Evolutionary conservation across 345 rosid species (phyloP).

Genomic region (Capsella bursapastoris): DNA sequence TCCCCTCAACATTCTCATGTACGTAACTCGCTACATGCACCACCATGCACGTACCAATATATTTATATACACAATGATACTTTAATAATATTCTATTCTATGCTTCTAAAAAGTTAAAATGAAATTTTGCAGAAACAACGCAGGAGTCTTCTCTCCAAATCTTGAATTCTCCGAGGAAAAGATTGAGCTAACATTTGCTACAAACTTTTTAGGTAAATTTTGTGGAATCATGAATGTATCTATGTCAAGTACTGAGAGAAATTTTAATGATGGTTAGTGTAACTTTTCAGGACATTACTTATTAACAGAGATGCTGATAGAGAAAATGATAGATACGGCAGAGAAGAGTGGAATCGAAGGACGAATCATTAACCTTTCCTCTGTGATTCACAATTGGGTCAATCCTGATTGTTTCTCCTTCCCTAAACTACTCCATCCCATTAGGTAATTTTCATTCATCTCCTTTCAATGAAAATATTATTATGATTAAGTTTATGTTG

Average conservation of each 20-base stretch:
- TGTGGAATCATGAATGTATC: neutral
- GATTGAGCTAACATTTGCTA: slow-evolving; percentile 93
- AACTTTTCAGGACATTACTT: slow-evolving; percentile 77
- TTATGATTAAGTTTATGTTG: neutral
- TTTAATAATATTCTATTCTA: neutral
- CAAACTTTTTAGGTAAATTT: slow-evolving; percentile 78
- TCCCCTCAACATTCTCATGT: slow-evolving; percentile 91
- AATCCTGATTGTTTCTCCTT: slow-evolving; percentile 69
- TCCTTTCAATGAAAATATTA: too few relatives aligned
- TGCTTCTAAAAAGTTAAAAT: neutral
- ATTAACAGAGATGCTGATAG: slow-evolving; percentile 75
- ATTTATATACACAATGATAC: neutral
- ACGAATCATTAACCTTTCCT: slow-evolving; percentile 87
- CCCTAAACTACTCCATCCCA: slow-evolving; percentile 67
- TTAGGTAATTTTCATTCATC: slow-evolving; percentile 50
- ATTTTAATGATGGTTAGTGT: slow-evolving; percentile 17
- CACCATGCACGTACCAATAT: slow-evolving; percentile 2
- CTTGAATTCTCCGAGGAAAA: slow-evolving; percentile 95
- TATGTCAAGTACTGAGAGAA: neutral
- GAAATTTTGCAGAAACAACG: slow-evolving; percentile 75
- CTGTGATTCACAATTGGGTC: slow-evolving; percentile 91
- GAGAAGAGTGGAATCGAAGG: slow-evolving; percentile 70
- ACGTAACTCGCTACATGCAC: slow-evolving; percentile 40
- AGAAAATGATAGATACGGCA: slow-evolving; percentile 89
- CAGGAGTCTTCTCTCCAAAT: slow-evolving; percentile 78